These are phyloP conservation scores for Xylaria hypoxylon DNA, from an alignment of 2,329 filamentous ascomycete genomes.

Conservation along the genomic window DNA sequence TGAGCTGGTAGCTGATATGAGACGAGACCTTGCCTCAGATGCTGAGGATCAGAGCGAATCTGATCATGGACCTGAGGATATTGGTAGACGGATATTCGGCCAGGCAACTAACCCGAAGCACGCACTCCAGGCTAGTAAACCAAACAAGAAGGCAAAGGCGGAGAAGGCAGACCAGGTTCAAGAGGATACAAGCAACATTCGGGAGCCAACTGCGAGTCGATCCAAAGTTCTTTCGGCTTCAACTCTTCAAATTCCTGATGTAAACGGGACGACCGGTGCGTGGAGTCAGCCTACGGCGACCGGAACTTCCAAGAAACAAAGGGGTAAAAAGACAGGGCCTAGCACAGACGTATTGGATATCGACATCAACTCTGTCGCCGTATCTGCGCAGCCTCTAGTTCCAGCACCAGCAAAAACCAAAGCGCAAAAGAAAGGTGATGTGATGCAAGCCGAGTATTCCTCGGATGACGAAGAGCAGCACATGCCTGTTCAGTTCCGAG, in stretches of 20 bases:
- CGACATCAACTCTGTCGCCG: slow-evolving; percentile 46
- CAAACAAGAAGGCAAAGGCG: slow-evolving; percentile 52
- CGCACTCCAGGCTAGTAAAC: slow-evolving; percentile 27
- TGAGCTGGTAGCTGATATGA: slow-evolving; percentile 75
- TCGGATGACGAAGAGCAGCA: slow-evolving; percentile 63
- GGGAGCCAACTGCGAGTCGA: slow-evolving; percentile 42
- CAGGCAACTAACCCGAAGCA: slow-evolving; percentile 54
- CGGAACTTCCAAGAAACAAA: slow-evolving; percentile 45
- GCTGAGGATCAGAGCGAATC: slow-evolving; percentile 62
- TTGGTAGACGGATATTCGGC: slow-evolving; percentile 79
- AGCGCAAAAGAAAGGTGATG: slow-evolving; percentile 48
- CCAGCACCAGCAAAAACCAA: slow-evolving; percentile 43
- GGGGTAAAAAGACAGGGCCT: slow-evolving; percentile 43
- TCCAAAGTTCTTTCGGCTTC: slow-evolving; percentile 43
- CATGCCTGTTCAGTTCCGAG: slow-evolving; percentile 68
- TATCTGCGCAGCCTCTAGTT: slow-evolving; percentile 40
- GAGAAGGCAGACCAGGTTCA: slow-evolving; percentile 55
- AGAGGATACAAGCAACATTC: slow-evolving; percentile 53
- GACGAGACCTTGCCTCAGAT: slow-evolving; percentile 76
- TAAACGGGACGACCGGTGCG: slow-evolving; percentile 46
- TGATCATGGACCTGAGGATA: slow-evolving; percentile 65
- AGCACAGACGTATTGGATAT: slow-evolving; percentile 46
- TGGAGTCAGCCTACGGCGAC: slow-evolving; percentile 47
- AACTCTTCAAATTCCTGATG: slow-evolving; percentile 29
- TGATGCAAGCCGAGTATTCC: slow-evolving; percentile 52